Base-by-base conservation (phyloP, 2,329 filamentous ascomycete genomes). In the Fusarium citri region DNA sequence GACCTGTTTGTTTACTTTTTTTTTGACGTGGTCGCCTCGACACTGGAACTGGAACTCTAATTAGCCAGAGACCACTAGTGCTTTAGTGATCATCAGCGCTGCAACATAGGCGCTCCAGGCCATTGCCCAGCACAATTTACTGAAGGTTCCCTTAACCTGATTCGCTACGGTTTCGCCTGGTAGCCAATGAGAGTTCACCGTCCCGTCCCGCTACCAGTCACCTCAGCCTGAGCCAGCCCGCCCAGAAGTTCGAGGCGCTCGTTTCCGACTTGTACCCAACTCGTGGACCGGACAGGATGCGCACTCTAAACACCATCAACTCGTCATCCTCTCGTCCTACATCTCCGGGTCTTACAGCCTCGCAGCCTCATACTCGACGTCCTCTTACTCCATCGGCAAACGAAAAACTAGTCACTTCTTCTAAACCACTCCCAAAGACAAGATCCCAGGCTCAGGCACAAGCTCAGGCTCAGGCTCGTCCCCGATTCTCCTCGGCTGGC, bases 251-350 rank as follows among this genome's bases (percentile, higher is more conserved):
- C 53, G 55, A 68, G 67, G 60, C 59, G 49, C 34, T 53, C 55
- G 34, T 43, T 49, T 28, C 61, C 51, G 45, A 64, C 66, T 63
- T 53, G 49, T 53, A 55, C 57, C 69, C 56, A 63, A 58, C 55
- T 62, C 59, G 59, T 68, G 31, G 41, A 46, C 67, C 66, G 60
- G 51, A 59, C 72, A 75, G 72, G 48, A 75, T 75, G 73, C 73
- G 73, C 57, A 75, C 73, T 59, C 67, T 75, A 51, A 74, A 71
- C 65, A 74, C 70, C 68, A 72, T 75, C 72, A 72, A 74, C 63
- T 70, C 71, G 31, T 66, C 72, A 64, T 73, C 73, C 42, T 64
- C 73, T 49, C 70, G 62, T 51, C 59, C 72, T 63, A 46, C 55
- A 37, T 61, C 61, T 11, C 57, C 66, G 28, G 55, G 64, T 25